Base-by-base conservation (phyloP, 108 stramenopile genomes). In the Thalassiosira profunda region DNA sequence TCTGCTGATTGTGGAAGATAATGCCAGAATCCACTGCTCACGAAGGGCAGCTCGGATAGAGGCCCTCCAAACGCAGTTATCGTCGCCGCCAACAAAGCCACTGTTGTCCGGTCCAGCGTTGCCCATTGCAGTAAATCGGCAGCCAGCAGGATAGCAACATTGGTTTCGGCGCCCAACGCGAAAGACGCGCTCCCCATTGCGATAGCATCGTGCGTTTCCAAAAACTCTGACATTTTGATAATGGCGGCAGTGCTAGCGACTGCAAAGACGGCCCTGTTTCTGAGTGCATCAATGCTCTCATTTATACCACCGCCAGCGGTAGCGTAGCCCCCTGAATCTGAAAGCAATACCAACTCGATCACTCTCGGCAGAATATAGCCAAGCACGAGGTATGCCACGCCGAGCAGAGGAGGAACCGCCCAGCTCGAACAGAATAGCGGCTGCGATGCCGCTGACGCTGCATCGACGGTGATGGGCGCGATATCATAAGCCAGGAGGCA, bases 41-140 rank as follows among this genome's bases (percentile, higher is more conserved):
- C 86, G 81, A 93, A 93, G 14, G 92, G 92, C 25, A 93, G 69
- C 51, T 93, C 92, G 38, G 89, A 83, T 20, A 89, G 48, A 10
- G 92, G 92, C 9, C 92, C 92, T 4, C 85, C 87, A 60, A 90
- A 63, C 15, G 81, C 78, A 20, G 86, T 81, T 5, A 90, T 73
- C 2, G 73, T 44, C 46, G 92, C 92, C 2, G 81, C 74, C 47
- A 90, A 18, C 20, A 93, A 54, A 1, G 89, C 85, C 8, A 64
- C 53, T 4, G 84, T 23, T 1, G 86, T 88, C 28, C 85, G 63
- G 70, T 90, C 92, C 44, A 93, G 51, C 30, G 76, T 4, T 1
- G 72, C 65, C 92, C 92, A 93, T 74, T 93, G 92, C 2, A 41
- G 9, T 40, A 79, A n/a, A 25, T 89, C 85, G 12, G 83, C 84